A percentile compares a stretch with the other conserved stretches of the same genome.
phyloP scores from a whole-genome alignment of 1,284 basidiomycete species.

The Ustilago sp. region DNA sequence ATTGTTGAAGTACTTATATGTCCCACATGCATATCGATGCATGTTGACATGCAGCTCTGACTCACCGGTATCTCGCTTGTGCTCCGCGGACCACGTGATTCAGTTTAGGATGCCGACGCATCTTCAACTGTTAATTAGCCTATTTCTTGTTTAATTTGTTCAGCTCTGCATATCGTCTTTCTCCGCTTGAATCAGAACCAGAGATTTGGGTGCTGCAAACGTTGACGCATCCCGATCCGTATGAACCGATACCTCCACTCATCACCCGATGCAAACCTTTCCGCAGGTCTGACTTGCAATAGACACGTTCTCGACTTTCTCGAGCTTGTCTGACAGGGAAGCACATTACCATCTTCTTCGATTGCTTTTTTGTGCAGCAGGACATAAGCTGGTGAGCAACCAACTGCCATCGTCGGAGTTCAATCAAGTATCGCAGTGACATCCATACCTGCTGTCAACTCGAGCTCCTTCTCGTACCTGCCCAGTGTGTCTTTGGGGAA shows the following conservation, averaged over 20 bases:
- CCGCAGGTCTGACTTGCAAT: neutral
- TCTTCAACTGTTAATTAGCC: too few relatives aligned
- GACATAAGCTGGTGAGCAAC: neutral
- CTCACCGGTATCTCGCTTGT: too few relatives aligned
- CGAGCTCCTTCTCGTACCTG: slow-evolving; percentile 32
- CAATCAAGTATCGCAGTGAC: neutral
- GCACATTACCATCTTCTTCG: neutral
- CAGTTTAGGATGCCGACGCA: too few relatives aligned
- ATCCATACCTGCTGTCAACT: slow-evolving; percentile 19
- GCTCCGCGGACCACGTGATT: too few relatives aligned
- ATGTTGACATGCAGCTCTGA: too few relatives aligned
- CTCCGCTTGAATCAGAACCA: slow-evolving; percentile 2
- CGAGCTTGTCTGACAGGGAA: neutral
- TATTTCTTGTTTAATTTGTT: neutral
- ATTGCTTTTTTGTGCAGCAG: neutral
- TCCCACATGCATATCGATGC: too few relatives aligned
- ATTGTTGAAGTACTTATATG: too few relatives aligned
- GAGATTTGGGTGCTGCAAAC: neutral
- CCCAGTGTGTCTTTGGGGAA: slow-evolving; percentile 37
- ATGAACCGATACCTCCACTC: neutral
- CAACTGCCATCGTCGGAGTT: neutral
- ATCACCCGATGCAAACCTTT: neutral
- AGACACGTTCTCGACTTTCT: neutral
- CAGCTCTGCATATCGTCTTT: neutral
- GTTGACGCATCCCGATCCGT: neutral